Evolutionary conservation across 1,139 yeast species (phyloP).

Genomic region (Wickerhamomyces sp.): DNA sequence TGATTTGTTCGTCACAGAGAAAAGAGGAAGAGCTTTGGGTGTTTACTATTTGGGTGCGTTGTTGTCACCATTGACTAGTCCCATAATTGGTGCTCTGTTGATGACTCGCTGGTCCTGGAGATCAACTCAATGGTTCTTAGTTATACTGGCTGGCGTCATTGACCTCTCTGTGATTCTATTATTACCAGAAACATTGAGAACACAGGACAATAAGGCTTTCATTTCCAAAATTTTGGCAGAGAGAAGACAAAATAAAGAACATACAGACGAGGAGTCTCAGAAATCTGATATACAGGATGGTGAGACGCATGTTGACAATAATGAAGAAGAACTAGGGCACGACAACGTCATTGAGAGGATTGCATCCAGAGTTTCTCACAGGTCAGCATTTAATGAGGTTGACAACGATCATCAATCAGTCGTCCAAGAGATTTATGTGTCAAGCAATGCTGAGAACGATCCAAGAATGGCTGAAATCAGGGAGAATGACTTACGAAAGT

Average conservation of each 20-base stretch:
- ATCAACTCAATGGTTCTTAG: conserved; percentile 83
- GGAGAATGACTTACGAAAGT: conserved; percentile 25
- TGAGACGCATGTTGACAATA: conserved; percentile 17
- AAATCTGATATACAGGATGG: conserved; percentile 23
- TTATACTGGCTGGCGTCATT: conserved; percentile 57
- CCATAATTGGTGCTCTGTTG: conserved; percentile 76
- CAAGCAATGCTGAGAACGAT: conserved; percentile 19
- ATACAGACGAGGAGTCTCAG: conserved; percentile 11
- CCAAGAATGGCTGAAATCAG: conserved; percentile 16
- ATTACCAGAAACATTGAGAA: conserved; percentile 73
- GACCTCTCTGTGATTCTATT: conserved; percentile 45
- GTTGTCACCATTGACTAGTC: conserved; percentile 76
- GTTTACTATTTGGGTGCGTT: conserved; percentile 77
- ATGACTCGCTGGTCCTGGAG: conserved; percentile 79
- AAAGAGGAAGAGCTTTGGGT: conserved; percentile 80
- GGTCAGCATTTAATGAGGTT: conserved; percentile 6
- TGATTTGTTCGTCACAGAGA: conserved; percentile 62
- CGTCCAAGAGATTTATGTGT: conserved; percentile 28
- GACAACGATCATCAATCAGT: conserved; percentile 18
- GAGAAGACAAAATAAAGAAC: conserved; percentile 21
- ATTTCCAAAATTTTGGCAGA: conserved; percentile 39
- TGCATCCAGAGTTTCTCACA: conserved; percentile 15
- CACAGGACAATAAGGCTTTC: conserved; percentile 46
- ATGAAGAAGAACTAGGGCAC: conserved; percentile 14
- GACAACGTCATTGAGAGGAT: conserved; percentile 11